Evolutionary conservation across 2,329 filamentous ascomycete species (phyloP).

Genomic region (Pseudopithomyces maydicus): DNA sequence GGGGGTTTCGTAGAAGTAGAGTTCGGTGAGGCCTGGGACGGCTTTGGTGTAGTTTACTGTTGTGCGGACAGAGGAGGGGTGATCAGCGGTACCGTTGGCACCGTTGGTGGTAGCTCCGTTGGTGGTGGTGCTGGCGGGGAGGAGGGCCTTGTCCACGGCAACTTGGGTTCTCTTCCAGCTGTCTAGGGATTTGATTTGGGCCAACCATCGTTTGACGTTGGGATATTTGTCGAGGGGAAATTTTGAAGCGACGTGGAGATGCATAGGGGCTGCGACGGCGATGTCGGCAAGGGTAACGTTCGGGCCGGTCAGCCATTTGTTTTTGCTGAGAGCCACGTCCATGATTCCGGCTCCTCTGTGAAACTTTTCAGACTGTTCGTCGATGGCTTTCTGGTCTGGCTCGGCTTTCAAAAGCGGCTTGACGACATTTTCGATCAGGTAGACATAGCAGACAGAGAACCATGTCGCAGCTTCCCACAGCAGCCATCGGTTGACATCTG

Average conservation of each 20-base stretch:
- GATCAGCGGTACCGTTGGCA: background rate
- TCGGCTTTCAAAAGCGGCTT: conserved; percentile 46
- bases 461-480: conserved; percentile 50
- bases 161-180: conserved; percentile 49
- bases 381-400: conserved; percentile 44
- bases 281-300: conserved; percentile 50
- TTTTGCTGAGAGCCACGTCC: conserved; percentile 43
- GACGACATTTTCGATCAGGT: conserved; percentile 48
- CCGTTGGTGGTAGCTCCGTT: background rate
- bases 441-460: conserved; percentile 49
- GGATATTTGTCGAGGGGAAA: conserved; percentile 48
- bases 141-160: conserved; percentile 41
- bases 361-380: conserved; percentile 38
- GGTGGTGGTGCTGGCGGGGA: conserved; percentile 6
- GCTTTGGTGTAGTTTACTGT: conserved; percentile 55
- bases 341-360: conserved; percentile 46
- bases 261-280: conserved; percentile 48
- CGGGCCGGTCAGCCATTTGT: conserved; percentile 45
- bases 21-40: conserved; percentile 46
- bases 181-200: conserved; percentile 44
- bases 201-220: conserved; percentile 47
- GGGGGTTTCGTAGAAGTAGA: conserved; percentile 50
- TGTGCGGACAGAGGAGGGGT: conserved; percentile 39
- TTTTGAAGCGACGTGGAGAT: conserved; percentile 40
- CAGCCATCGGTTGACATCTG: conserved; percentile 48